Conservation (phyloP, 208 protist species). For the Porcisia hertigi region DNA sequence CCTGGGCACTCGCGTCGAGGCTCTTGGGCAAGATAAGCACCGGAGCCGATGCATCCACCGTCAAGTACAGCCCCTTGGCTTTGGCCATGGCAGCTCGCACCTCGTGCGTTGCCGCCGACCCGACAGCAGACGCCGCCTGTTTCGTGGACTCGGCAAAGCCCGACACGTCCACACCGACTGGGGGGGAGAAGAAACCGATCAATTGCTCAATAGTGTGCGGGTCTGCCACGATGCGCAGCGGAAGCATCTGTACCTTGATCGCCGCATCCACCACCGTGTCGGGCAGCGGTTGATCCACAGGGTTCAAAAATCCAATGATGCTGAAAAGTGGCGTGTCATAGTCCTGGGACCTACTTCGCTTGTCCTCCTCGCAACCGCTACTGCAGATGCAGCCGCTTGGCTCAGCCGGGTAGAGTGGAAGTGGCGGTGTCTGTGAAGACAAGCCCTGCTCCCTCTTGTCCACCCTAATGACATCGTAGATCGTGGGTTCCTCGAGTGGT, state of each 20-base stretch:
- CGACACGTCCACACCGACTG: slow-evolving; percentile 60
- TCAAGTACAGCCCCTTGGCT: slow-evolving; percentile 65
- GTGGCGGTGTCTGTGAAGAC: slow-evolving; percentile 1
- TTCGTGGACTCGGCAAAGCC: slow-evolving; percentile 45
- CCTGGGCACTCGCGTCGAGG: slow-evolving; percentile 34
- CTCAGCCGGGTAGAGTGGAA: neutral
- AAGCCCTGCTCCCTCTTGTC: neutral
- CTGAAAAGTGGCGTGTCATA: slow-evolving; percentile 55
- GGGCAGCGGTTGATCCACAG: slow-evolving; percentile 61
- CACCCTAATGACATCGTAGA: slow-evolving; percentile 25
- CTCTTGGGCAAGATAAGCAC: slow-evolving; percentile 72
- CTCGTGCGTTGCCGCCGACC: slow-evolving; percentile 66
- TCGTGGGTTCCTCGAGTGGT: slow-evolving; percentile 11
- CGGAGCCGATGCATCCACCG: slow-evolving; percentile 75
- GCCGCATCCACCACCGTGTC: slow-evolving; percentile 73
- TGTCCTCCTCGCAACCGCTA: slow-evolving; percentile 20
- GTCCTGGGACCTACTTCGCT: neutral
- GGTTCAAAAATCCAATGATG: slow-evolving; percentile 58
- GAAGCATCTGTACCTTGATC: slow-evolving; percentile 68
- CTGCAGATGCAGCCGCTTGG: slow-evolving; percentile 8
- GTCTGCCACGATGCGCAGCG: slow-evolving; percentile 77
- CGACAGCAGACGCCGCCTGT: slow-evolving; percentile 49
- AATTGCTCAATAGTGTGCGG: slow-evolving; percentile 58
- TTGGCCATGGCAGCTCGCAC: slow-evolving; percentile 57
- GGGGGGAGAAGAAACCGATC: slow-evolving; percentile 64